Conservation (phyloP, 805 yeast genomes). For the Metschnikowia kofuensis region DNA sequence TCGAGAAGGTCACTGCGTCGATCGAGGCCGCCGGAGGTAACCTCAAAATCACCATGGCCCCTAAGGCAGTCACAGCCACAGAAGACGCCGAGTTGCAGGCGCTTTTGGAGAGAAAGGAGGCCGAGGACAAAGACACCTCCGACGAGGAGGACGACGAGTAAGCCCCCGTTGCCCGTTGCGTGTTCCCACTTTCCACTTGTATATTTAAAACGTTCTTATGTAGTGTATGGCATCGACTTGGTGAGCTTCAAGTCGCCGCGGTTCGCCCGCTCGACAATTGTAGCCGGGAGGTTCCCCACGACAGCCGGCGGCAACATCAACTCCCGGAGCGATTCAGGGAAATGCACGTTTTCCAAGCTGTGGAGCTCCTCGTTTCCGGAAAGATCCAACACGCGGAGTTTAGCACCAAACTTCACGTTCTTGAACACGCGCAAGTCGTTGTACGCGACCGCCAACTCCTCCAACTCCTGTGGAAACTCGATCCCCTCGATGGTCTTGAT, state of each 20-base stretch:
- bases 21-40: constrained; percentile 78
- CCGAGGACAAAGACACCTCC: constrained; percentile 80
- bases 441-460: constrained; percentile 33
- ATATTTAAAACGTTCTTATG: constrained; percentile 13
- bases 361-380: constrained; percentile 42
- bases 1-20: constrained; percentile 66
- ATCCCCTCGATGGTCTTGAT: constrained; percentile 37
- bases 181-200: constrained; percentile 8
- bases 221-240: constrained; percentile 20
- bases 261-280: constrained; percentile 40
- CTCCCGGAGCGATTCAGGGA: constrained; percentile 39
- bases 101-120: constrained; percentile 87
- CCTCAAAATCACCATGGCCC: constrained; percentile 93
- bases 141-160: constrained; percentile 64
- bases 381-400: constrained; percentile 33
- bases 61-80: constrained; percentile 97
- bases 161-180: neutral
- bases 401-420: constrained; percentile 36
- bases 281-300: constrained; percentile 33
- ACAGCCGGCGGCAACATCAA: constrained; percentile 35
- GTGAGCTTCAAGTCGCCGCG: constrained; percentile 28
- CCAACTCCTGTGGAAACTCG: constrained; percentile 36
- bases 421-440: constrained; percentile 38
- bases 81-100: constrained; percentile 98
- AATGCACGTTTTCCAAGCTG: constrained; percentile 33